Base-by-base conservation (phyloP, 2,329 filamentous ascomycete genomes). In the Trichoderma brevicompactum region DNA sequence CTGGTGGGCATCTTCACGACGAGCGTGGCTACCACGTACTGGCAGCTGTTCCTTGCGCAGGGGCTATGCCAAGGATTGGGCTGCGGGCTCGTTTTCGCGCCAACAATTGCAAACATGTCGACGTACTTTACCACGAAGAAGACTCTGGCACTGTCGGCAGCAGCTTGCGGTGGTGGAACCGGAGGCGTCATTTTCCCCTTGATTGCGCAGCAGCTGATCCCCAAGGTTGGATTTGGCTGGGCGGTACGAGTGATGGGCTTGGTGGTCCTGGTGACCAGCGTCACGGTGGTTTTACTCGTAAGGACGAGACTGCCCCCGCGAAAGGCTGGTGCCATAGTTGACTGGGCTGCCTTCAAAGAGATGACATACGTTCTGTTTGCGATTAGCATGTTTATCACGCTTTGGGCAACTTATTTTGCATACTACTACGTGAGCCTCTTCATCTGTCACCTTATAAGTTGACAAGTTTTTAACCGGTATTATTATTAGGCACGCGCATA, bases 131-230 rank as follows among this genome's bases (percentile, higher is more conserved):
- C 78, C 8, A 82, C 75, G n/a, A 83, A 83, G n/a, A 80, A 85
- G 4, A 82, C 82, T 0, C 76, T 89, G 2, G 88, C 88, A 0
- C 79, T 90, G 17, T 86, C 86, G 0, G 79, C 88, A 7, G 81
- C 81, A 9, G 85, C 87, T 0, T 83, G 82, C 0, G 89, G 89
- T 1, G 86, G 85, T 32, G 83, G 82, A 0, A 84, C 84, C 0
- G 89, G 89, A 1, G 88, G 88, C 0, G 77, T 90, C 23, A 79
- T 90, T 2, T 91, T 88, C 71, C 88, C 89, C 0, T 78, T 85
- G 1, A 80, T 86, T 17, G 79, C 84, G 1, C 79, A 82, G 70
- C 82, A 86, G 62, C 75, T 90, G 10, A 75, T 89, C 1, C 85
- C 87, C 0, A 79, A 78, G 17, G 76, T 90, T 3, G 88, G 88